Evolutionary conservation across 306 rosid species (phyloP), one percentile per base, ranked within the genome.

Genomic region (Malus asiatica): DNA sequence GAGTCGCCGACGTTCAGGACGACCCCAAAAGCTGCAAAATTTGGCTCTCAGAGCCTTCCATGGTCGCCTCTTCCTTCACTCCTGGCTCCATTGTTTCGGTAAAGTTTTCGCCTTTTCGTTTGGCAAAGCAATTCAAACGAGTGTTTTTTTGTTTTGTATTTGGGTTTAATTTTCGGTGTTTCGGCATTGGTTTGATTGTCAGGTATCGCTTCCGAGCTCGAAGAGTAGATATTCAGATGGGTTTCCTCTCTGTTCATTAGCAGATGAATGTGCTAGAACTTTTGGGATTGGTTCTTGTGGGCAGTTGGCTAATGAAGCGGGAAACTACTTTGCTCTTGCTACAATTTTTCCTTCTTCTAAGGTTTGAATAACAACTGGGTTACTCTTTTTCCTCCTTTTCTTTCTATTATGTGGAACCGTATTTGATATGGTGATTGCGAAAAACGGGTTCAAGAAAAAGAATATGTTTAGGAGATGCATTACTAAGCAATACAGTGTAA

Each of bases 21-120:
- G 66, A 19, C 44, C 68, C 78, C 23, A 76, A 52, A 45, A 88
- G 86, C 58, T 83, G 81, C 48, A 84, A 68, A 68, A 80, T 93
- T 66, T 93, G 96, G 94, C 91, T 93, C 11, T 93, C 98, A 4
- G 90, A 87, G 66, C 61, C 92, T 70, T 79, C 90, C 73, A 91
- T 93, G 96, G 79, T 88, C 74, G 66, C 94, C 10, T 82, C 80
- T 75, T 83, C 82, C 38, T 78, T 93, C 52, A n/a, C 82, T 19
- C 91, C 89, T 4, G 96, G 89, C 58, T 83, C 96, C 60, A 25
- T 87, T 14, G 97, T 88, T 11, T 93, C 96, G 82, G 96, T 93
- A 91, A 40, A 82, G 38, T 27, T 71, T 58, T 18, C 7, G 18
- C 8, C 52, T 48, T 76, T 19, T 68, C 20, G 25, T 35, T 66